A percentile compares a stretch with the other conserved stretches of the same genome.
These are phyloP conservation scores for Harrya chromipes DNA, from an alignment of 768 basidiomycete genomes.

Conservation along the genomic window DNA sequence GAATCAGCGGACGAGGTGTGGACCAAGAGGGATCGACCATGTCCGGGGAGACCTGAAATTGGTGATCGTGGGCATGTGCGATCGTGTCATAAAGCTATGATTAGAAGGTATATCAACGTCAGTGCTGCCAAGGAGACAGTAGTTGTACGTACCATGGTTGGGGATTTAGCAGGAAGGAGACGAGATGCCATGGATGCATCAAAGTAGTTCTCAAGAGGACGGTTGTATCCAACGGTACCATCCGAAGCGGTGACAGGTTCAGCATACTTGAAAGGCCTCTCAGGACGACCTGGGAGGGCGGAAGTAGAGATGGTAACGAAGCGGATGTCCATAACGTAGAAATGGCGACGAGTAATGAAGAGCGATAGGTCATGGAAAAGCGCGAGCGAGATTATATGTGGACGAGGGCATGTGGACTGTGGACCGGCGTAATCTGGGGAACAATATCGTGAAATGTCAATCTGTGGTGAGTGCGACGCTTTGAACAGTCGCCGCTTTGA, in stretches of 20 bases:
- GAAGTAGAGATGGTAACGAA: constrained; percentile 7
- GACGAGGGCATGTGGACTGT: constrained; percentile 18
- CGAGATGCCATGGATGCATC: constrained; percentile 18
- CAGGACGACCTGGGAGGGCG: constrained; percentile 10
- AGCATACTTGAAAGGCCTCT: constrained; percentile 14
- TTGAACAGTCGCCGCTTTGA: constrained; percentile 14
- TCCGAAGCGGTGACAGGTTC: constrained; percentile 7
- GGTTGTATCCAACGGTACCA: constrained; percentile 20
- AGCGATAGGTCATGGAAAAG: constrained; percentile 1
- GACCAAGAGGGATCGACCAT: constrained; percentile 13
- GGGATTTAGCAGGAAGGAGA: constrained; percentile 10
- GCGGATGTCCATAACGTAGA: constrained; percentile 10
- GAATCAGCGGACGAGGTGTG: constrained; percentile 8
- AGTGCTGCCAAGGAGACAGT: background rate
- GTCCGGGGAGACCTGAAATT: constrained; percentile 8
- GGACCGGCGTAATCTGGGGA: constrained; percentile 14
- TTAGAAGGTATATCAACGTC: background rate
- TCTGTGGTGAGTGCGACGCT: background rate
- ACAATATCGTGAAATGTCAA: constrained; percentile 13
- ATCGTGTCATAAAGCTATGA: constrained; percentile 31
- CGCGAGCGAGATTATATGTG: constrained; percentile 14
- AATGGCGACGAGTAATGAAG: constrained; percentile 5
- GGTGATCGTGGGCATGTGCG: constrained; percentile 26
- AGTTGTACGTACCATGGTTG: constrained; percentile 16
- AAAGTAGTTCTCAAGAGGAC: constrained; percentile 24